These are phyloP conservation scores for Talaromyces sp. DNA, from an alignment of 2,329 filamentous ascomycete species.

Conservation along the genomic window DNA sequence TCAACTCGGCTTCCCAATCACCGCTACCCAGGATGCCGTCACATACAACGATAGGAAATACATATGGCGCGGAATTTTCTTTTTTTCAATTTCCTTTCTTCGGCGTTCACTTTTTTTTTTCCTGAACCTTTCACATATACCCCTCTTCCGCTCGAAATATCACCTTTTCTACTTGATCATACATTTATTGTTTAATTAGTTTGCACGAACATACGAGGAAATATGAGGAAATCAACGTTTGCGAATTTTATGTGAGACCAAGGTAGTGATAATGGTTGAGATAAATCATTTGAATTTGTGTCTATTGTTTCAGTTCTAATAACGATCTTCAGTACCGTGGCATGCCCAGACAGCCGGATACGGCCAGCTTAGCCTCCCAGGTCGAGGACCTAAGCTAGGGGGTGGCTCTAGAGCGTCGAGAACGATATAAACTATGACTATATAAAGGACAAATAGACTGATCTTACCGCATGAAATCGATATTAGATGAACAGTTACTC, in stretches of 20 bases:
- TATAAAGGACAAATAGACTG: neutral
- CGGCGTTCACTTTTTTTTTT: neutral
- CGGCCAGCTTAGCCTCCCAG: no score
- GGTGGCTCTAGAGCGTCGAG: no score
- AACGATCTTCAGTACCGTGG: neutral
- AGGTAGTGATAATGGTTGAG: neutral
- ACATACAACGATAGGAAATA: constrained; percentile 3
- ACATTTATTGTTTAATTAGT: constrained; percentile 12
- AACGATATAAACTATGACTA: neutral
- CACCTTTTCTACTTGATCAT: neutral
- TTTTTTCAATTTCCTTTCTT: constrained; percentile 18
- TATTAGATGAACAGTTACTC: neutral
- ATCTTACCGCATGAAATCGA: neutral
- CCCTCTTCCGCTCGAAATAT: constrained; percentile 4
- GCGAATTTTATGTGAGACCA: constrained; percentile 1
- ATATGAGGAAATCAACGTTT: constrained; percentile 10
- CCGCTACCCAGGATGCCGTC: neutral
- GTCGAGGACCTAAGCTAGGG: no score
- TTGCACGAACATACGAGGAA: constrained; percentile 15
- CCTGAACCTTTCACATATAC: constrained; percentile 13
- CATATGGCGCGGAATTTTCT: constrained; percentile 13
- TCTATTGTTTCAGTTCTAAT: neutral
- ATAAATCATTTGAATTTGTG: neutral
- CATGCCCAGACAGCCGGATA: no score
- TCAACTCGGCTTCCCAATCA: neutral